These are phyloP conservation scores for Powellomyces hirtus DNA, from an alignment of 192 early-diverging fungal genomes.

Conservation along the genomic window DNA sequence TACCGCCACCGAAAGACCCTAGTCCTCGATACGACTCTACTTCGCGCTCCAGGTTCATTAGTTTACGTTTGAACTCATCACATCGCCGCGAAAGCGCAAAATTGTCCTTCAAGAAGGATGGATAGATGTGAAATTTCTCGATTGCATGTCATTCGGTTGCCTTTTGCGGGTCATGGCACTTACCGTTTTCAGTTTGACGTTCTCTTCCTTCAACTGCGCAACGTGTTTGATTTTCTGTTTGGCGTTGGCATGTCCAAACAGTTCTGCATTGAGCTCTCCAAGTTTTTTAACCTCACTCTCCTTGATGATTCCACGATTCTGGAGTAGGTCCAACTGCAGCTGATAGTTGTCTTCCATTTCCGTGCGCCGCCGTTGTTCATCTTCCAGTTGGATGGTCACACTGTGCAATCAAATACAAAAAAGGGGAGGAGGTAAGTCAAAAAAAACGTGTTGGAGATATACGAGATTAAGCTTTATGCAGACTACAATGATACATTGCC, in stretches of 20 bases:
- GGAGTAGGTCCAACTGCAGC: slow-evolving; percentile 24
- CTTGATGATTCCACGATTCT: slow-evolving; percentile 15
- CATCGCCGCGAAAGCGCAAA: slow-evolving; percentile 7
- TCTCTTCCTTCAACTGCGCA: slow-evolving; percentile 43
- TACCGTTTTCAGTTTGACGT: slow-evolving; percentile 42
- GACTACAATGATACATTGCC: too few species aligned
- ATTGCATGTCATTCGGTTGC: too few species aligned
- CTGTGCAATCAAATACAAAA: neutral
- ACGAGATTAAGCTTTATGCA: too few species aligned
- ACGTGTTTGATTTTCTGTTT: slow-evolving; percentile 51
- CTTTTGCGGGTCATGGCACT: too few species aligned
- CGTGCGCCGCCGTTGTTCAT: neutral
- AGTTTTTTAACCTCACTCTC: slow-evolving; percentile 39
- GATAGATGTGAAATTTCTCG: neutral
- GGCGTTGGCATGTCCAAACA: slow-evolving; percentile 47
- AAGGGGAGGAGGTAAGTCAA: neutral
- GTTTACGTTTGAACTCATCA: slow-evolving; percentile 17
- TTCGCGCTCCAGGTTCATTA: slow-evolving; percentile 20
- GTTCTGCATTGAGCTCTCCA: slow-evolving; percentile 38
- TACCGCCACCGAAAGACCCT: neutral
- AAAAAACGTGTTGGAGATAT: too few species aligned
- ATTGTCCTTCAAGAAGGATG: too few species aligned
- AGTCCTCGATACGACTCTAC: neutral
- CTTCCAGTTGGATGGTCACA: neutral
- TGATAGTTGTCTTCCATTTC: slow-evolving; percentile 18